Evolutionary conservation across 352 stramenopile species (phyloP).

Genomic region (Peronosclerospora sorghi): DNA sequence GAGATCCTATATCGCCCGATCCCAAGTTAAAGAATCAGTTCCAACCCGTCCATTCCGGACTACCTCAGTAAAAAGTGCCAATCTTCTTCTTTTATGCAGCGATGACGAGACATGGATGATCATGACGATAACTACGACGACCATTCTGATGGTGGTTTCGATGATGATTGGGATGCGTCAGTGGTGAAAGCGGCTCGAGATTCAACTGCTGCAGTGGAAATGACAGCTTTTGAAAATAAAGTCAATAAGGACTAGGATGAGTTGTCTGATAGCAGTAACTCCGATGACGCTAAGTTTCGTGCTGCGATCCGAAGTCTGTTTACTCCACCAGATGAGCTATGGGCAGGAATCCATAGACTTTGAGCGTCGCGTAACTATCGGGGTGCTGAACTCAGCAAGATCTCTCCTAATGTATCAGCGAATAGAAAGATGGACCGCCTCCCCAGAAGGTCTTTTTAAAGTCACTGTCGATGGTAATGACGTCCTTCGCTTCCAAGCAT

Average conservation of each 20-base stretch:
- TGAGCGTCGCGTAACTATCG: constrained; percentile 49
- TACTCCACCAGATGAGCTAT: constrained; percentile 50
- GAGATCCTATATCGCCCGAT: no score
- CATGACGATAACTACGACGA: constrained; percentile 45
- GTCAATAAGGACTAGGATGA: constrained; percentile 38
- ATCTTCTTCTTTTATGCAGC: constrained; percentile 49
- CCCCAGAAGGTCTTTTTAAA: constrained; percentile 41
- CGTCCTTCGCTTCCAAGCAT: constrained; percentile 37
- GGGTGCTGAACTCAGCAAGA: constrained; percentile 30
- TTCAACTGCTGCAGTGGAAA: constrained; percentile 1
- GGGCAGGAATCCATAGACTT: constrained; percentile 39
- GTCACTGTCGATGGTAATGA: constrained; percentile 56
- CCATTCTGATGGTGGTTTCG: constrained; percentile 23
- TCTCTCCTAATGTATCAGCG: constrained; percentile 58
- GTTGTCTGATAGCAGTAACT: constrained; percentile 23
- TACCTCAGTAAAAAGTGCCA: constrained; percentile 14
- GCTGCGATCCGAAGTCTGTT: constrained; percentile 69
- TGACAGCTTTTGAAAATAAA: constrained; percentile 20
- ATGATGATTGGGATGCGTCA: constrained; percentile 27
- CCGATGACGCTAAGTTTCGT: constrained; percentile 50
- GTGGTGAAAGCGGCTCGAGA: constrained; percentile 13
- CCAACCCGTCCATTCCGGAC: neutral
- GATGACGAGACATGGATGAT: constrained; percentile 50
- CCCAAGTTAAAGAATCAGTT: constrained; percentile 1
- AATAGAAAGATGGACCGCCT: constrained; percentile 56